These are phyloP conservation scores for Candida gorgasii DNA, from an alignment of 805 yeast species.

Conservation along the genomic window DNA sequence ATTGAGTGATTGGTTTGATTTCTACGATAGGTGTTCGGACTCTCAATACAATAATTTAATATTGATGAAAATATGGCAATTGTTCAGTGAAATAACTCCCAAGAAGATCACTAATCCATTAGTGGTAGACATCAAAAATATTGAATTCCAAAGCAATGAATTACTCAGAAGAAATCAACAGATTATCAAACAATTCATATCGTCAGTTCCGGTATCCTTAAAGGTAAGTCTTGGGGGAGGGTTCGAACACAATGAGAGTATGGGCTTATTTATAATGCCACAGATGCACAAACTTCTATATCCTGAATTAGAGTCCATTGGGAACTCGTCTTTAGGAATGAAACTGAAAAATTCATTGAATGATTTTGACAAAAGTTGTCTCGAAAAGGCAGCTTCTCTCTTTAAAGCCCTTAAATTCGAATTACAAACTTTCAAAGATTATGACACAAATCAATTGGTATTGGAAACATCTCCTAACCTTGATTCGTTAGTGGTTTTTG, in stretches of 20 bases:
- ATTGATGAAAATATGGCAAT: constrained; percentile 60
- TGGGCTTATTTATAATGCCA: constrained; percentile 35
- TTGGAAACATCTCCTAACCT: constrained; percentile 36
- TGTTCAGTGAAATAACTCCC: constrained; percentile 62
- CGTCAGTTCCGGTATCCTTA: constrained; percentile 28
- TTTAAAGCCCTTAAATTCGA: constrained; percentile 40
- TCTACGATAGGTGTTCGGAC: constrained; percentile 58
- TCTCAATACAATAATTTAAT: constrained; percentile 57
- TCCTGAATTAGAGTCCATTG: constrained; percentile 25
- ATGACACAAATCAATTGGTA: constrained; percentile 28
- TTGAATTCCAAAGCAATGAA: constrained; percentile 45
- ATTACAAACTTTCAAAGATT: constrained; percentile 38
- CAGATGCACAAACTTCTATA: constrained; percentile 30
- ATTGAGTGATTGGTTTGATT: constrained; percentile 75
- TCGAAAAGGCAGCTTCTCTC: constrained; percentile 39
- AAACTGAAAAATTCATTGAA: constrained; percentile 25
- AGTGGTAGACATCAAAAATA: constrained; percentile 31
- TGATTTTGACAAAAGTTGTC: constrained; percentile 29
- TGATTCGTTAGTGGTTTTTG: constrained; percentile 32
- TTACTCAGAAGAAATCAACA: constrained; percentile 32
- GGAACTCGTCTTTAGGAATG: constrained; percentile 17
- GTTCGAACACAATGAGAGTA: constrained; percentile 22
- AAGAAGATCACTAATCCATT: constrained; percentile 19
- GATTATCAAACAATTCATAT: constrained; percentile 28
- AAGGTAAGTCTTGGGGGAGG: constrained; percentile 31